These are phyloP conservation scores for Oryza australiensis DNA, from an alignment of 176 grass and related monocot genomes.

Conservation along the genomic window DNA sequence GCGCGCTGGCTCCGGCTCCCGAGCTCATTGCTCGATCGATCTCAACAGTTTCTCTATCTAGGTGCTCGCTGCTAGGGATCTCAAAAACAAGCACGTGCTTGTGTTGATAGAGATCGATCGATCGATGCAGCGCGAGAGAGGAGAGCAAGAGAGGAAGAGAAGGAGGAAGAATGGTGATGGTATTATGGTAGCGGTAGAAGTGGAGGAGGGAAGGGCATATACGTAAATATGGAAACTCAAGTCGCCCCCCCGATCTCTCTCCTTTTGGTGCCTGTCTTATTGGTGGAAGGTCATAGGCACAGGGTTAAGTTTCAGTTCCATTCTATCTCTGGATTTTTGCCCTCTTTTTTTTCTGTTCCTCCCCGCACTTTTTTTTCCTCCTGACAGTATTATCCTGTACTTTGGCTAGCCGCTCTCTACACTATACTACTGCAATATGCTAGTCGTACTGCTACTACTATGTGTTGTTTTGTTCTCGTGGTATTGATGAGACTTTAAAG, in stretches of 20 bases:
- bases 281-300: constrained; percentile 62
- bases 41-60: not conserved
- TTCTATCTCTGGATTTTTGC: constrained; percentile 17
- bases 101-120: constrained; percentile 12
- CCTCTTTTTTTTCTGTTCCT: not conserved
- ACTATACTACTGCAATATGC: constrained; percentile 14
- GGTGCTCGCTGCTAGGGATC: constrained; percentile 24
- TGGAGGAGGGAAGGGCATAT: constrained; percentile 24
- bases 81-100: constrained; percentile 20
- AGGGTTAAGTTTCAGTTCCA: constrained; percentile 49
- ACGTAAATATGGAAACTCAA: constrained; percentile 26
- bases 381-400: not conserved
- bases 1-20: constrained; percentile 42
- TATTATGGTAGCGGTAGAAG: constrained; percentile 17
- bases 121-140: not conserved
- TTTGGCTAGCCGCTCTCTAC: not conserved
- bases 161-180: not conserved
- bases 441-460: not conserved
- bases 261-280: constrained; percentile 62
- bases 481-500: constrained; percentile 99
- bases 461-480: constrained; percentile 63
- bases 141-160: not conserved
- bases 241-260: not conserved
- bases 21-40: constrained; percentile 53
- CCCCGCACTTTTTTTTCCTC: not conserved